A percentile compares a stretch with the other conserved stretches of the same genome.
phyloP scores from a whole-genome alignment of 768 basidiomycete genomes.

The Trametes coccinea region DNA sequence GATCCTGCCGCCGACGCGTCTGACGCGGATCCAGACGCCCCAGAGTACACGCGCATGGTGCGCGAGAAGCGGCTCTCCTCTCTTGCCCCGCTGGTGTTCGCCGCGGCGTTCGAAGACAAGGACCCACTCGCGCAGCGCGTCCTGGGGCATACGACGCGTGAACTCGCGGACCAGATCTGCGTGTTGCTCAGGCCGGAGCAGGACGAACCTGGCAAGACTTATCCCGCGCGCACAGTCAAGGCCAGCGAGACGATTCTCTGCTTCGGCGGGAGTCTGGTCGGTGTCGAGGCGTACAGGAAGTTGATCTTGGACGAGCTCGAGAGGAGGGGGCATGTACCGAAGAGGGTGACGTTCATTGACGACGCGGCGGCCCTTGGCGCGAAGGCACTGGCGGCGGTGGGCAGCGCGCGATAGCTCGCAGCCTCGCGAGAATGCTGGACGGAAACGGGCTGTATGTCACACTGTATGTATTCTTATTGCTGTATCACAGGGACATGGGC shows the following conservation, averaged over 20 bases:
- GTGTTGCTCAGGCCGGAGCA: slow-evolving; percentile 48
- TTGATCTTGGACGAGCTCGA: slow-evolving; percentile 55
- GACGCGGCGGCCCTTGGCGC: slow-evolving; percentile 73
- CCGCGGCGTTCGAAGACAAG: slow-evolving; percentile 66
- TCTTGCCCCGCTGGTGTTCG: slow-evolving; percentile 76
- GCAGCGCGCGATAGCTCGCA: neutral
- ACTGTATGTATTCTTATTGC: slow-evolving; percentile 1
- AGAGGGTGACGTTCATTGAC: slow-evolving; percentile 62
- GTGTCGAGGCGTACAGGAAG: slow-evolving; percentile 59
- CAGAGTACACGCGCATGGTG: slow-evolving; percentile 35
- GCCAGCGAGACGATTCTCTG: slow-evolving; percentile 63
- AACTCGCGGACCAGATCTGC: slow-evolving; percentile 60
- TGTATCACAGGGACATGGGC: neutral
- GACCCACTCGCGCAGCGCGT: slow-evolving; percentile 68
- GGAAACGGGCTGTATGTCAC: neutral
- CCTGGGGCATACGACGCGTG: slow-evolving; percentile 49
- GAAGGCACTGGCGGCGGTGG: slow-evolving; percentile 45
- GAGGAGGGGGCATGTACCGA: slow-evolving; percentile 61
- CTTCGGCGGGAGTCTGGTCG: slow-evolving; percentile 78
- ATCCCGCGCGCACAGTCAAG: slow-evolving; percentile 37
- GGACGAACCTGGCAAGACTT: slow-evolving; percentile 1
- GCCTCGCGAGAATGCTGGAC: neutral
- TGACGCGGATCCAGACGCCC: slow-evolving; percentile 19
- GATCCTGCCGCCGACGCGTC: slow-evolving; percentile 45
- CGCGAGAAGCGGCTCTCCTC: slow-evolving; percentile 77